A percentile compares a stretch with the other conserved stretches of the same genome.
phyloP scores from a whole-genome alignment of 345 rosid species.

The Boechera divaricarpa region DNA sequence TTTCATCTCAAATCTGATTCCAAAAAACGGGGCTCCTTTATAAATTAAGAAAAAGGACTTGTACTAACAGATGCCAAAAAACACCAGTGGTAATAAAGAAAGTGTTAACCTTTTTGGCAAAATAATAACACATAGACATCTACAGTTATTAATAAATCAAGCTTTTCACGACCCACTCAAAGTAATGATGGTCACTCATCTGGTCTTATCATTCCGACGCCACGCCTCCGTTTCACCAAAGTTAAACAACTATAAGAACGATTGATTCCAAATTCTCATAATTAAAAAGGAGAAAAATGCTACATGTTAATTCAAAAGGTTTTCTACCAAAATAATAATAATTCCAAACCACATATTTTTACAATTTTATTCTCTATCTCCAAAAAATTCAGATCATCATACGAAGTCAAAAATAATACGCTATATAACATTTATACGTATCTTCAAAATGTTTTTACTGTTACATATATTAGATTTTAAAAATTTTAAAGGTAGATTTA shows the following conservation, averaged over 20 bases:
- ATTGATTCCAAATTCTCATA: neutral
- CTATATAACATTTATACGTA: no score
- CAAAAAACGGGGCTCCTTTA: neutral
- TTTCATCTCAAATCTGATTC: neutral
- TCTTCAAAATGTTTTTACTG: no score
- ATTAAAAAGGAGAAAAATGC: neutral
- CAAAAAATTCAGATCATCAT: no score
- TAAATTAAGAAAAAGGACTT: neutral
- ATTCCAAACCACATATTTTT: no score
- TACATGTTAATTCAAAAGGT: no score
- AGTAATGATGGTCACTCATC: conserved; percentile 19
- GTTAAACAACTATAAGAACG: conserved; percentile 9
- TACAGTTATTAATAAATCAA: neutral
- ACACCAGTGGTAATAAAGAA: no score
- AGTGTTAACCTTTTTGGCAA: neutral
- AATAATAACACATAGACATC: neutral
- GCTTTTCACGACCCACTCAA: conserved; percentile 3
- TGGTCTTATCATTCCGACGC: conserved; percentile 10
- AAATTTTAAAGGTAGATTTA: no score
- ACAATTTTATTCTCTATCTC: no score
- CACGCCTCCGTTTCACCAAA: neutral
- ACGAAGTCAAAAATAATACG: no score
- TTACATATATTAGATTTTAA: no score
- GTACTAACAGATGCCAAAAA: neutral
- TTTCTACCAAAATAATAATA: no score